Evolutionary conservation across 139 green algal genomes (phyloP), one percentile per base, ranked within the genome.

Genomic region (Chloropicon primus): DNA sequence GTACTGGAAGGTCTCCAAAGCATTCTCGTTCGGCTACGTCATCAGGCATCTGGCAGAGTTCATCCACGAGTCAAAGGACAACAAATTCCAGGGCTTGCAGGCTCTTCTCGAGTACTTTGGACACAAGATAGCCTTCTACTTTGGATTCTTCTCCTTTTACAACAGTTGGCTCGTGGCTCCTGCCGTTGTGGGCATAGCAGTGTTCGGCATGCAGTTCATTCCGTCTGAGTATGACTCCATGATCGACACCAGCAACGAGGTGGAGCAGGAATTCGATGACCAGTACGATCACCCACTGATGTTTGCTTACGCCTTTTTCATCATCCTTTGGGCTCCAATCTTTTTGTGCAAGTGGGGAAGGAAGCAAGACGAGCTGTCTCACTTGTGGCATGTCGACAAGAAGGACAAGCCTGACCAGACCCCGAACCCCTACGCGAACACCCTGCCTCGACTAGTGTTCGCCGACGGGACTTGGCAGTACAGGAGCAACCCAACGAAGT

Each of bases 241-340:
- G 54, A 73, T 80, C 5, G 10, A 26, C 21, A 76, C 74, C 62
- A 23, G 22, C 23, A 10, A 62, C 22, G 25, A 17, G 25, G 75
- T 77, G 21, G 71, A 54, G 24, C 22, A 41, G 74, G 74, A 72
- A 29, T 24, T 74, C 28, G 76, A 84, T 27, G 72, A 78, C 72
- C 25, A 73, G 26, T 84, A 84, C 76, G 80, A 84, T 28, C 80
- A 84, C 72, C 80, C 80, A 1, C 73, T 84, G 25, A 79, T 81
- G 53, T 79, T 81, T 27, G 54, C 53, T 17, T 79, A 74, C 53
- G 71, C 24, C 72, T 28, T 80, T 1, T 80, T 84, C 73, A 27
- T 80, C 5, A 26, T 26, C 25, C 21, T 81, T 21, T 84, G 80
- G 80, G 24, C 21, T 53, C 23, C 24, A 22, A 10, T 80, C 22